Evolutionary conservation across 208 protist genomes (phyloP).

Genomic region (Leishmania martiniquensis): DNA sequence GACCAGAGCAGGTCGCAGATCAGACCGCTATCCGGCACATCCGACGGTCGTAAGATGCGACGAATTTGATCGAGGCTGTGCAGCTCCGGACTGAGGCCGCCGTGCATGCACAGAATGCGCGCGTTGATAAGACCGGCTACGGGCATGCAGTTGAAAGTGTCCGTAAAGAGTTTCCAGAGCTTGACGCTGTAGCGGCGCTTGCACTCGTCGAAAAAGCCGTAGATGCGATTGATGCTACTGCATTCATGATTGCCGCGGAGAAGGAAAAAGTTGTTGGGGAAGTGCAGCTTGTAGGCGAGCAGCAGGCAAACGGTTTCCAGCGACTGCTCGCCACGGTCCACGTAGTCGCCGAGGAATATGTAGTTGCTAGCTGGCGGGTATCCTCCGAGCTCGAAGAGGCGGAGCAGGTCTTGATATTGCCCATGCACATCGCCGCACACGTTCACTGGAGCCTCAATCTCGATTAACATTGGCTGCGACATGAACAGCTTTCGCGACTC

Average conservation of each 20-base stretch:
- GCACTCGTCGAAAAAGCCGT: slow-evolving; percentile 91
- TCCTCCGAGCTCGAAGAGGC: slow-evolving; percentile 76
- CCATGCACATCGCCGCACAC: slow-evolving; percentile 90
- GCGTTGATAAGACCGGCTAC: slow-evolving; percentile 73
- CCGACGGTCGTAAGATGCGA: slow-evolving; percentile 53
- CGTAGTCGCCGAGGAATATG: slow-evolving; percentile 98
- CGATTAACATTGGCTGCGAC: slow-evolving; percentile 87
- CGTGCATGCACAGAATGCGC: slow-evolving; percentile 84
- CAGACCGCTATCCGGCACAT: slow-evolving; percentile 71
- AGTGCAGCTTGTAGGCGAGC: slow-evolving; percentile 79
- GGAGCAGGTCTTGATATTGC: slow-evolving; percentile 78
- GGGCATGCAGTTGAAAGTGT: slow-evolving; percentile 89
- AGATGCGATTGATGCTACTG: slow-evolving; percentile 81
- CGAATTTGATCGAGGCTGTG: slow-evolving; percentile 51
- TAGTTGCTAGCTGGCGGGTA: slow-evolving; percentile 66
- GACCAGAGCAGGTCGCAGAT: slow-evolving; percentile 99
- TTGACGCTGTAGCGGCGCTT: slow-evolving; percentile 95
- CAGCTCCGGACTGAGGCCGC: slow-evolving; percentile 80
- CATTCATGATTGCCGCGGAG: slow-evolving; percentile 93
- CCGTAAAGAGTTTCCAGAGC: slow-evolving; percentile 88
- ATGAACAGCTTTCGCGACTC: slow-evolving; percentile 85
- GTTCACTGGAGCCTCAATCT: slow-evolving; percentile 84
- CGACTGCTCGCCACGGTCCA: slow-evolving; percentile 93
- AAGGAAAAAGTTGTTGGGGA: slow-evolving; percentile 84
- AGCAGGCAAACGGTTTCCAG: slow-evolving; percentile 84